A percentile compares a stretch with the other conserved stretches of the same genome.
These are phyloP conservation scores for Penicillium atrosanguineum DNA, from an alignment of 495 filamentous ascomycete genomes.

Conservation along the genomic window DNA sequence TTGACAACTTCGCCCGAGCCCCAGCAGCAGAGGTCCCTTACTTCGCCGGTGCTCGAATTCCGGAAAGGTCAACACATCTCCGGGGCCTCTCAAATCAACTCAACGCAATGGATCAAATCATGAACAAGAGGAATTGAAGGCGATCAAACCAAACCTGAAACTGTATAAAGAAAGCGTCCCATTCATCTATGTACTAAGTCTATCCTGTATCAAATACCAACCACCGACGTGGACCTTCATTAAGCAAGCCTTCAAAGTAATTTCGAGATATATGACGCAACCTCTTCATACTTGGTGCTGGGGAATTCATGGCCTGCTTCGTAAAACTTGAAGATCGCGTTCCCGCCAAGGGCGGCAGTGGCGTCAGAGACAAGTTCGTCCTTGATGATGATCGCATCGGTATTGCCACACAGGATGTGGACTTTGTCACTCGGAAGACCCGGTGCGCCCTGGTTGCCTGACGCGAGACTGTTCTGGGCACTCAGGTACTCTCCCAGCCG, in stretches of 20 bases:
- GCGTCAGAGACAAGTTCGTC: conserved; percentile 59
- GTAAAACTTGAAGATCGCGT: conserved; percentile 45
- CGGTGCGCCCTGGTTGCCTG: conserved; percentile 15
- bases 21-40: conserved; percentile 39
- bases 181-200: conserved; percentile 33
- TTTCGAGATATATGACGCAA: conserved; percentile 45
- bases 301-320: conserved; percentile 60
- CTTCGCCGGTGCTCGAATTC: conserved; percentile 35
- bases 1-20: conserved; percentile 33
- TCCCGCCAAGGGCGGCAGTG: conserved; percentile 46
- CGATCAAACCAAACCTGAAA: conserved; percentile 6
- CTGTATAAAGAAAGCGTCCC: conserved; percentile 7
- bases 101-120: conserved; percentile 33
- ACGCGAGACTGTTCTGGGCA: conserved; percentile 32
- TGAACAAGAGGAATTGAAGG: conserved; percentile 21
- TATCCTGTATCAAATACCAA: conserved; percentile 6
- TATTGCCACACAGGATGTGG: conserved; percentile 52
- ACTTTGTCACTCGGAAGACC: conserved; percentile 49
- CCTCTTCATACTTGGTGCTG: conserved; percentile 51
- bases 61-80: conserved; percentile 33
- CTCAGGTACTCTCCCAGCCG: conserved; percentile 51
- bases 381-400: conserved; percentile 52
- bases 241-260: conserved; percentile 24
- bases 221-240: neutral
- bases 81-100: conserved; percentile 35